Evolutionary conservation across 805 yeast species (phyloP).

Genomic region (Hanseniaspora guilliermondii): DNA sequence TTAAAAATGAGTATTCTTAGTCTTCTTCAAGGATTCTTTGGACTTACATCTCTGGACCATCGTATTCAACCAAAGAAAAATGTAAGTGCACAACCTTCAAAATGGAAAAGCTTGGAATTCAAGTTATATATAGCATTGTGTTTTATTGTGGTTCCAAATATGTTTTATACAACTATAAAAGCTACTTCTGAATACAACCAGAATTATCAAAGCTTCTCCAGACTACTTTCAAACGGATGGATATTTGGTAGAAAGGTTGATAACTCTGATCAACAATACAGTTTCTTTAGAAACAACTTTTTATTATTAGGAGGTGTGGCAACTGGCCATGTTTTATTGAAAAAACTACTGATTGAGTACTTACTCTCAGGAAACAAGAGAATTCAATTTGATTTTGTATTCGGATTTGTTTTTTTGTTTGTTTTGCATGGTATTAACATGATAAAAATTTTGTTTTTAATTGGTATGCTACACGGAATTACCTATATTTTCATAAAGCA

Average conservation of each 20-base stretch:
- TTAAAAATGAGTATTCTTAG: background rate
- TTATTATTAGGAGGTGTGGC: constrained; percentile 47
- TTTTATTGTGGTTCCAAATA: constrained; percentile 60
- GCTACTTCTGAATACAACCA: constrained; percentile 66
- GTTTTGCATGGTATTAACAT: constrained; percentile 75
- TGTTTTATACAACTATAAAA: constrained; percentile 70
- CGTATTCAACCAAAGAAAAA: constrained; percentile 2
- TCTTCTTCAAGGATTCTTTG: background rate
- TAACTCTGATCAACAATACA: constrained; percentile 80
- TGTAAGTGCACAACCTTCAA: constrained; percentile 27
- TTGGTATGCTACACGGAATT: constrained; percentile 7
- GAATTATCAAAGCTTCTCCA: constrained; percentile 52
- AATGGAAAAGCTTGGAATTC: constrained; percentile 73
- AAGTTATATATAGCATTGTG: constrained; percentile 52
- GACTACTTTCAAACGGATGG: constrained; percentile 72
- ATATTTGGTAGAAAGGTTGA: constrained; percentile 80
- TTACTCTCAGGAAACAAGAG: constrained; percentile 27
- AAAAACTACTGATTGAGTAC: constrained; percentile 27
- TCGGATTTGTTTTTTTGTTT: constrained; percentile 55
- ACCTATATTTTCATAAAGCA: constrained; percentile 12
- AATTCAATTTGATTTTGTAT: constrained; percentile 54
- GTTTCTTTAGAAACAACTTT: constrained; percentile 75
- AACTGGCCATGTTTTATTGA: constrained; percentile 39
- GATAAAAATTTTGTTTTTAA: constrained; percentile 22
- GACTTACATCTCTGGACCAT: constrained; percentile 10